Percentiles rank a stretch among this genome's conserved stretches.
phyloP scores from a whole-genome alignment of 2,329 filamentous ascomycete genomes.

The Lasiodiplodia sp. region DNA sequence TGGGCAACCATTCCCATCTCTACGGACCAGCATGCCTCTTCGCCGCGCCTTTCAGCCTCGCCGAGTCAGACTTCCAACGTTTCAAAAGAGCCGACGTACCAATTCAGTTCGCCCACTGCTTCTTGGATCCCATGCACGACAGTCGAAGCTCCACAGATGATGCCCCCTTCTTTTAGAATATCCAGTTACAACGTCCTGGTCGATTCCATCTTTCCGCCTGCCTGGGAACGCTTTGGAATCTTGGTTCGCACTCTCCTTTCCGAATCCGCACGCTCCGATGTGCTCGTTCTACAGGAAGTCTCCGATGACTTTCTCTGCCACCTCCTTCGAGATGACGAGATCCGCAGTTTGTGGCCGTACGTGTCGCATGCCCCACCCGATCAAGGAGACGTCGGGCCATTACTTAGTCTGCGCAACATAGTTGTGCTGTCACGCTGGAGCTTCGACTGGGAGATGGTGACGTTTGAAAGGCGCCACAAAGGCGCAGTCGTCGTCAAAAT shows the following conservation, averaged over 20 bases:
- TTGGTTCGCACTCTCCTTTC: slow-evolving; percentile 46
- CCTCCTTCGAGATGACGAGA: slow-evolving; percentile 56
- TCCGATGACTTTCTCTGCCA: slow-evolving; percentile 68
- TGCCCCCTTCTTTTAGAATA: slow-evolving; percentile 38
- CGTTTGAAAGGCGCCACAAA: slow-evolving; percentile 65
- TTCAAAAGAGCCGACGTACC: slow-evolving; percentile 41
- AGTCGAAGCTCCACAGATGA: slow-evolving; percentile 16
- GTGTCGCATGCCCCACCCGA: slow-evolving; percentile 64
- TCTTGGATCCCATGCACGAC: slow-evolving; percentile 37
- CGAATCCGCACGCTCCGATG: slow-evolving; percentile 43
- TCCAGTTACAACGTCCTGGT: slow-evolving; percentile 56
- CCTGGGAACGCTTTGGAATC: slow-evolving; percentile 46
- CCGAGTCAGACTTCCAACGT: slow-evolving; percentile 1
- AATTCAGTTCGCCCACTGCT: slow-evolving; percentile 36
- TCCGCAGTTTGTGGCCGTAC: slow-evolving; percentile 62
- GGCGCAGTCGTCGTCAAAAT: slow-evolving; percentile 61
- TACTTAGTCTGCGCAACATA: slow-evolving; percentile 67
- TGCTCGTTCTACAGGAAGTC: slow-evolving; percentile 66
- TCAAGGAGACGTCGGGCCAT: slow-evolving; percentile 60
- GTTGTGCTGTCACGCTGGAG: slow-evolving; percentile 64
- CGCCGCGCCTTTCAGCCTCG: background rate
- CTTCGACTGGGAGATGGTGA: slow-evolving; percentile 64
- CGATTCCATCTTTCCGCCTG: slow-evolving; percentile 47
- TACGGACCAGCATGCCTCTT: background rate
- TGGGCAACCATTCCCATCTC: slow-evolving; percentile 60